Base-by-base conservation (phyloP, 148 eudicot species). In the Cornus suecica region DNA sequence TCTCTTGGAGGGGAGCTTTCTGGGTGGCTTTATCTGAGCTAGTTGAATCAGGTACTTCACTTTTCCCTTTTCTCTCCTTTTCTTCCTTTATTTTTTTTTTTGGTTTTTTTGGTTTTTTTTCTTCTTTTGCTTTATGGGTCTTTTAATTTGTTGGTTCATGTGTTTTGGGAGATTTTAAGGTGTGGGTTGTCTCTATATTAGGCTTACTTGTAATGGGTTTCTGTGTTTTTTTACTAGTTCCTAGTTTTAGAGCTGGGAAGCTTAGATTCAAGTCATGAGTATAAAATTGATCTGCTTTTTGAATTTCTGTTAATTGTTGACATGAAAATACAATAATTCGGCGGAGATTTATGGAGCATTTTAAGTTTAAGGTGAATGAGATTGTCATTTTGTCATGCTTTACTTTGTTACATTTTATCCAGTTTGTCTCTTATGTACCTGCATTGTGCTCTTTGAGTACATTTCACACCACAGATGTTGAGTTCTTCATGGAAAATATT, bases 1-100 rank as follows among this genome's bases (percentile, higher is more conserved):
- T 61, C 31, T 61, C 68, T 62, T 72, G 48, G 66, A 23, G 65
- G 45, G 23, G n/a, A 8, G 29, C 23, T 31, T 72, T 71, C 42
- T 71, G 64, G 74, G 65, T 22, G 58, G 31, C 14, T 22, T 25
- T 56, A 62, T 31, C 76, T 62, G 32, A 7, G 30, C 51, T 28
- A 62, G 30, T 10, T 61, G 54, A 31, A 37, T 8, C 56, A 37
- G 76, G 68, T 62, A 73, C 51, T 48, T 31, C 11, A 24, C 63
- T 34, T 58, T 29, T 8, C 25, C 0, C 32, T 13, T 25, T 37
- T 51, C 13, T 58, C 32, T 13, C n/a, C n/a, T n/a, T n/a, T n/a
- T n/a, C n/a, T 25, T 4, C 23, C 61, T 25, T 22, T 26, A 15
- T 16, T 27, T 34, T 34, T 34, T 34, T 34, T 34, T 34, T 34